A percentile compares a stretch with the other conserved stretches of the same genome.
Conservation (phyloP, 805 yeast genomes). For the Lachancea mirantina region DNA sequence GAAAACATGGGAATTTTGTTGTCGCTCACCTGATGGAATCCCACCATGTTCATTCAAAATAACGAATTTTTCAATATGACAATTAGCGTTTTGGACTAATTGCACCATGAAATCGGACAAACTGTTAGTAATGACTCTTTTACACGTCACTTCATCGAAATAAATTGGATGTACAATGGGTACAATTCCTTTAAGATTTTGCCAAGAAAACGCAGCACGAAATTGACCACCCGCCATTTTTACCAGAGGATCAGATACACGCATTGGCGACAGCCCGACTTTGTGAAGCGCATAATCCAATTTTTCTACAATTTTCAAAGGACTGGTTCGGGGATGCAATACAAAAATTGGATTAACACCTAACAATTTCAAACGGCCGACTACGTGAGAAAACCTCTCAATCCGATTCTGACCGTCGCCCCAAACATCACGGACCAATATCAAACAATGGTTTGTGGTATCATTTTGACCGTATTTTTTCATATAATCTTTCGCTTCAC, state of each 20-base stretch:
- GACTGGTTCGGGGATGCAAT: conserved; percentile 34
- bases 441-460: conserved; percentile 20
- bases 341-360: conserved; percentile 74
- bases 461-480: conserved; percentile 46
- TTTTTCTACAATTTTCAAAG: conserved; percentile 16
- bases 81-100: conserved; percentile 33
- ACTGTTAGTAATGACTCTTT: conserved; percentile 34
- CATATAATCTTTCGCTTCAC: conserved; percentile 82
- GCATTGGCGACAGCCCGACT: conserved; percentile 21
- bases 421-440: conserved; percentile 24
- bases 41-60: conserved; percentile 83
- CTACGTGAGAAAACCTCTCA: conserved; percentile 17
- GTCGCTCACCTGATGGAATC: conserved; percentile 78
- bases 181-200: conserved; percentile 16
- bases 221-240: conserved; percentile 13
- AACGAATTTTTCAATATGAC: conserved; percentile 66
- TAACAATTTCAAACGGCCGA: conserved; percentile 23
- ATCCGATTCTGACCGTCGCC: conserved; percentile 8
- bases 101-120: conserved; percentile 32
- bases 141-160: conserved; percentile 48
- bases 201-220: conserved; percentile 32
- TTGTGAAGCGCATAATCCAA: conserved; percentile 20
- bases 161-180: conserved; percentile 59
- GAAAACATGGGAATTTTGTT: conserved; percentile 76
- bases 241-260: conserved; percentile 20